phyloP scores from a whole-genome alignment of 257 asterid genomes.

The Solanum piurae region DNA sequence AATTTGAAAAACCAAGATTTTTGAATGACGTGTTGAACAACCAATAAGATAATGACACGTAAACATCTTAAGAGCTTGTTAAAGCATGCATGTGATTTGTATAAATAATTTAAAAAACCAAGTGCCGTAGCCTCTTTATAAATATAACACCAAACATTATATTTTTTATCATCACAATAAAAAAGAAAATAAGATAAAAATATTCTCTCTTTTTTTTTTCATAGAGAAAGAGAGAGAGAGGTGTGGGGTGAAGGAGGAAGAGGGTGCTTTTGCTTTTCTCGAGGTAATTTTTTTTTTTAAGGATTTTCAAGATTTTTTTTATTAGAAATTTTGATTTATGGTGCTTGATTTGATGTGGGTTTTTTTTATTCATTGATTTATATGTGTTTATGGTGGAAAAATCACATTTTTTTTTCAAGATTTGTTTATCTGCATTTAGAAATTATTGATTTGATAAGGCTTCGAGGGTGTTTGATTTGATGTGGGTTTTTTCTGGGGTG shows the following conservation, averaged over 20 bases:
- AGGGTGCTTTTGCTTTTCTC: not conserved
- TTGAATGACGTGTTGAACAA: not conserved
- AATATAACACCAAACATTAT: not conserved
- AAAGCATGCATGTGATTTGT: constrained; percentile 13
- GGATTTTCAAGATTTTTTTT: not conserved
- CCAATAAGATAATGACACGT: not conserved
- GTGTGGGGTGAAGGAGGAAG: not conserved
- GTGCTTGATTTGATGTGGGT: not conserved
- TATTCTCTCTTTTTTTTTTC: not conserved
- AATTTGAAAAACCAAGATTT: not conserved
- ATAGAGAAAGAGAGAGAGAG: not conserved
- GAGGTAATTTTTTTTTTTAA: not conserved
- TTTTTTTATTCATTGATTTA: not conserved
- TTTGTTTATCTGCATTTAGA: not conserved
- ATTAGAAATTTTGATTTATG: not conserved
- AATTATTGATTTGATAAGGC: not conserved
- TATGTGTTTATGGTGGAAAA: not conserved
- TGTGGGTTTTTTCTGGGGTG: not conserved
- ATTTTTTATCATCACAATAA: not conserved
- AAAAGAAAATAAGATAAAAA: not conserved
- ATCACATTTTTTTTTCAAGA: not conserved
- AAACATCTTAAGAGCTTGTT: not conserved
- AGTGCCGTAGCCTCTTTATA: not conserved
- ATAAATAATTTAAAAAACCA: no score
- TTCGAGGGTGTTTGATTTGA: not conserved